These are phyloP conservation scores for Sicyos edulis DNA, from an alignment of 306 rosid species.

Conservation along the genomic window DNA sequence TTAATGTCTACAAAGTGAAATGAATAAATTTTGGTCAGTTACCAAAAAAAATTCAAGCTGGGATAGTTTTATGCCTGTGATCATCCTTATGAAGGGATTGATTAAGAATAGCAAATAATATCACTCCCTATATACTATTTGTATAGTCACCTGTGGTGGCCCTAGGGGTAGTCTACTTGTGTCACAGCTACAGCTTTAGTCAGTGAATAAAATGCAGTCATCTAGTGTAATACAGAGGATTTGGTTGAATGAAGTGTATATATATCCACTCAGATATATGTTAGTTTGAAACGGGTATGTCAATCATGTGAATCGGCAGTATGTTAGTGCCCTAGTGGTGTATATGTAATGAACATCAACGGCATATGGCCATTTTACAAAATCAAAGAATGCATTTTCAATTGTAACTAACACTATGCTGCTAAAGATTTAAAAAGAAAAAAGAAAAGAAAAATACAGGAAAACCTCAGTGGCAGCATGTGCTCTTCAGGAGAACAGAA, in stretches of 20 bases:
- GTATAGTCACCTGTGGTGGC: background rate
- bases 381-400: slow-evolving; percentile 17
- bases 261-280: background rate
- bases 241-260: background rate
- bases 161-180: background rate
- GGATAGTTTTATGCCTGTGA: background rate
- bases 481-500: slow-evolving; percentile 11
- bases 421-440: no score
- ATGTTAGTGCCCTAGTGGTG: background rate
- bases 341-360: background rate
- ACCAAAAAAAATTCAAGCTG: background rate
- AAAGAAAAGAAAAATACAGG: background rate
- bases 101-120: background rate
- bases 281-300: no score
- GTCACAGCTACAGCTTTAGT: background rate
- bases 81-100: slow-evolving; percentile 4
- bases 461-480: background rate
- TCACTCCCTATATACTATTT: background rate
- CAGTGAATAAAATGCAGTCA: background rate
- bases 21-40: background rate
- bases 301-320: no score
- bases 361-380: background rate
- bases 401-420: slow-evolving; percentile 7
- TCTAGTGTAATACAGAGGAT: background rate
- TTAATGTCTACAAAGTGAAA: background rate